Evolutionary conservation across 2,329 filamentous ascomycete genomes (phyloP), one percentile per base, ranked within the genome.

Genomic region (Scedosporium dehoogii): DNA sequence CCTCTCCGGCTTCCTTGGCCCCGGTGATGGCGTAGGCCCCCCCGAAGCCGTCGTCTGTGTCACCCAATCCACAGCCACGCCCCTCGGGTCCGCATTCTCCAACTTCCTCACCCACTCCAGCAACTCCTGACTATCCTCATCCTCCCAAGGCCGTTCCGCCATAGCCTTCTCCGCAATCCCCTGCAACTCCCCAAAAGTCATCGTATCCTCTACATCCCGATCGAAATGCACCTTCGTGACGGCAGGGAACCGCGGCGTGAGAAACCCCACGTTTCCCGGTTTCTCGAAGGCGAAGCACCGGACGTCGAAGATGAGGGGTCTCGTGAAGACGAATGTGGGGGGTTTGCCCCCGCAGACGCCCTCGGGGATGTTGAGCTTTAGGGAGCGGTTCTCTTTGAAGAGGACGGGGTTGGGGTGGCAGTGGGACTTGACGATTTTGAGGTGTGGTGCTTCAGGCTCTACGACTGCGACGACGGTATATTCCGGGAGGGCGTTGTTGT

Each of bases 201-300:
- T 76, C 0, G 85, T 81, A 63, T 96, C 89, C 23, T 80, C 76
- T 70, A 84, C 89, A 2, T 83, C 83, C 25, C 91, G 81, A 70
- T 96, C 91, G 64, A 81, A 83, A 68, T 96, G 91, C 9, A 96
- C 79, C 69, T 93, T 96, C 63, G 84, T 80, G 3, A 93, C 84
- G 2, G 83, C 79, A 1, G 92, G 89, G 68, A 96, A 96, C 1
- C 92, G 82, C 60, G 91, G 82, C 64, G 86, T 87, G 77, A 85
- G 91, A 68, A 89, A 92, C 1, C 80, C 79, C 14, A 84, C 85
- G 68, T 88, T 87, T 3, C 84, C 81, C 2, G 83, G 80, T 69
- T 87, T 90, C 64, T 91, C 88, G 67, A 92, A 96, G 0, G 88
- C 87, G 65, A 90, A 90, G 61, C 91, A 92, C 25, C 89, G 80